Percentiles rank a stretch among this genome's conserved stretches.
Evolutionary conservation across 2,329 filamentous ascomycete genomes (phyloP).

Genomic region (Chrysoporthe cubensis): DNA sequence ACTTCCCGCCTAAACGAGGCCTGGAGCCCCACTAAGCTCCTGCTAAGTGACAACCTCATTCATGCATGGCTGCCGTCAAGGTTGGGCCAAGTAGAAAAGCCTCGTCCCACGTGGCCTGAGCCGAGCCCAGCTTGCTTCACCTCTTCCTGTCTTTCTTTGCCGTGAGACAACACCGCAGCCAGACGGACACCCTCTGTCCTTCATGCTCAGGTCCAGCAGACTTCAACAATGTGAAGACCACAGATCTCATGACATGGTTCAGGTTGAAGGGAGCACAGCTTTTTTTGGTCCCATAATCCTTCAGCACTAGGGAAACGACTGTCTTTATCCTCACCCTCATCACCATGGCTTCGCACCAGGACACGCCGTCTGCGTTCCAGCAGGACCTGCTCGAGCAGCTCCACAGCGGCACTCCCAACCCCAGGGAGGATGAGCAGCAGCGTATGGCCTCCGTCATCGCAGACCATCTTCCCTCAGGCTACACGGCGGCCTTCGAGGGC

Average conservation of each 20-base stretch:
- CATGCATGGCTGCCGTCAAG: neutral
- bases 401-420: slow-evolving; percentile 20
- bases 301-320: neutral
- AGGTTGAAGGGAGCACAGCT: neutral
- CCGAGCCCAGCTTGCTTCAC: neutral
- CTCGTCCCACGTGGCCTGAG: neutral
- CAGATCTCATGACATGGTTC: neutral
- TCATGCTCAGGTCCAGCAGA: neutral
- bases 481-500: slow-evolving; percentile 38
- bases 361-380: slow-evolving; percentile 10
- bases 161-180: neutral
- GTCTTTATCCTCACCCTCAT: neutral
- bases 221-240: neutral
- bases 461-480: slow-evolving; percentile 41
- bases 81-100: neutral
- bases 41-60: neutral
- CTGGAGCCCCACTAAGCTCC: neutral
- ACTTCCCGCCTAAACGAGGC: neutral
- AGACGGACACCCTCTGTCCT: neutral
- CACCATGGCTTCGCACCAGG: slow-evolving; percentile 24
- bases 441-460: slow-evolving; percentile 34
- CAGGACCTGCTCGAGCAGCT: slow-evolving; percentile 27
- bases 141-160: neutral
- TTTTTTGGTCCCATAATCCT: neutral
- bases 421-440: slow-evolving; percentile 25